These are phyloP conservation scores for Scheffersomyces illinoinensis DNA, from an alignment of 1,139 yeast genomes.

Conservation along the genomic window DNA sequence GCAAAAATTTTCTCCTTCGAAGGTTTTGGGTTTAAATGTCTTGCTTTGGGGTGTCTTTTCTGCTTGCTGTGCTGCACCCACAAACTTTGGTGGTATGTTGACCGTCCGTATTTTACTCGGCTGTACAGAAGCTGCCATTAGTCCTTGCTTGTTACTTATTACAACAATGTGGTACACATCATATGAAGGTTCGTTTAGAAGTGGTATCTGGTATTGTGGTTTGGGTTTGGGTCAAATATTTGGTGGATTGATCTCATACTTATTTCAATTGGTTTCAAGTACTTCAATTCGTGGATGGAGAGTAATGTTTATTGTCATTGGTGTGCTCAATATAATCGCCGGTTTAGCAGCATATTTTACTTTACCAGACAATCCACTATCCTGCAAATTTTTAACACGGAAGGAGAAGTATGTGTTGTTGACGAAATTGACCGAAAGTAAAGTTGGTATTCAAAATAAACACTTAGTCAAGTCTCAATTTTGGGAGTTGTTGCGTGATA, in stretches of 20 bases:
- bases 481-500: background rate
- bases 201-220: constrained; percentile 9
- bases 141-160: background rate
- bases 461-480: background rate
- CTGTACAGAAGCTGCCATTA: background rate
- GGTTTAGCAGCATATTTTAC: constrained; percentile 8
- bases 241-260: constrained; percentile 13
- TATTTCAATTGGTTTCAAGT: constrained; percentile 8
- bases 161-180: background rate
- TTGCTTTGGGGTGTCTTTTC: constrained; percentile 9
- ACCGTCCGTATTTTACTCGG: background rate
- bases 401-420: constrained; percentile 10
- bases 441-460: background rate
- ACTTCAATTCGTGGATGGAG: constrained; percentile 10
- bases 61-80: constrained; percentile 9
- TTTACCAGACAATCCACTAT: constrained; percentile 11
- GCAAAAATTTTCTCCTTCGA: constrained; percentile 8
- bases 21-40: constrained; percentile 7
- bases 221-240: constrained; percentile 9
- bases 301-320: constrained; percentile 11
- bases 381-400: constrained; percentile 10
- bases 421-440: constrained; percentile 6
- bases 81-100: constrained; percentile 3
- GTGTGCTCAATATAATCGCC: constrained; percentile 8
- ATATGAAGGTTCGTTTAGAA: background rate